Evolutionary conservation across 768 basidiomycete genomes (phyloP).

Genomic region (Trichaptum fuscoviolaceum): DNA sequence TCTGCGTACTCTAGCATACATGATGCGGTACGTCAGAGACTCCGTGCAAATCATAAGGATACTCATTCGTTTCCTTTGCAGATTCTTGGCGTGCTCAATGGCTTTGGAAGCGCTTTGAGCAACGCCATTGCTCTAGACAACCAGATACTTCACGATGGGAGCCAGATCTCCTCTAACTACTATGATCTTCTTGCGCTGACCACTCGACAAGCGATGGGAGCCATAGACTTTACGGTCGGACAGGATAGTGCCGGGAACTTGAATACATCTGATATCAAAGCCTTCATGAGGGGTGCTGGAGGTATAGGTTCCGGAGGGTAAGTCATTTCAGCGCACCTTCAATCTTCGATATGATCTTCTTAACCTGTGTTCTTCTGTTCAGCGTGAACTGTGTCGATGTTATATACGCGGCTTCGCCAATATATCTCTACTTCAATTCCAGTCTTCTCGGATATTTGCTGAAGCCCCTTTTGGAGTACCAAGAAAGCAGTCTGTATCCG

Average conservation of each 20-base stretch:
- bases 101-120: slow-evolving; percentile 38
- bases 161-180: slow-evolving; percentile 43
- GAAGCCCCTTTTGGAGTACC: slow-evolving; percentile 23
- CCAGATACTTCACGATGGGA: slow-evolving; percentile 42
- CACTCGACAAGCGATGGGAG: slow-evolving; percentile 47
- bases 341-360: slow-evolving; percentile 5
- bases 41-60: not conserved
- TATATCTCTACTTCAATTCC: slow-evolving; percentile 26
- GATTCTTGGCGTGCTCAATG: slow-evolving; percentile 37
- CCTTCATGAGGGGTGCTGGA: slow-evolving; percentile 56
- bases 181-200: slow-evolving; percentile 48
- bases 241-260: slow-evolving; percentile 40
- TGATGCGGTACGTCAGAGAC: slow-evolving; percentile 26
- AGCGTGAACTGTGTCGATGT: slow-evolving; percentile 28
- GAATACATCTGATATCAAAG: slow-evolving; percentile 45
- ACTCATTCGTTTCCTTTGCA: slow-evolving; percentile 15
- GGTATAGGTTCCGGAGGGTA: slow-evolving; percentile 54
- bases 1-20: slow-evolving; percentile 33
- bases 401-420: slow-evolving; percentile 25
- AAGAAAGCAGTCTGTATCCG: slow-evolving; percentile 15
- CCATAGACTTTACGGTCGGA: slow-evolving; percentile 51
- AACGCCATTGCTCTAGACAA: slow-evolving; percentile 43
- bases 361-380: slow-evolving; percentile 7
- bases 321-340: slow-evolving; percentile 20
- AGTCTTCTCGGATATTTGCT: slow-evolving; percentile 21